Percentiles rank a stretch among this genome's conserved stretches.
These are phyloP conservation scores for Gossypium aridum DNA, from an alignment of 441 rosid species.

Conservation along the genomic window DNA sequence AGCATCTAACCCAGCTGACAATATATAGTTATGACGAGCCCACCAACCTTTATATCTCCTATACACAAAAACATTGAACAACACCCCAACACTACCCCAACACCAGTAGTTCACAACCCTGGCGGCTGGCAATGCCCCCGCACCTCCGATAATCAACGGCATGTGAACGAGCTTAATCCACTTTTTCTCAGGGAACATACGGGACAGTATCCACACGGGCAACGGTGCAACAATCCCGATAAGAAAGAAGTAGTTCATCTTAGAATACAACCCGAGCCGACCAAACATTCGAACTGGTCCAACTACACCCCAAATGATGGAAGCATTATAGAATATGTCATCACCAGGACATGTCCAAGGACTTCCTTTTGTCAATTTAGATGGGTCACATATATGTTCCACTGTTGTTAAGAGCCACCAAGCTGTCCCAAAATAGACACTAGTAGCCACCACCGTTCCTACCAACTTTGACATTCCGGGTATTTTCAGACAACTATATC, in stretches of 20 bases:
- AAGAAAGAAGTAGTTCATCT: slow-evolving; percentile 50
- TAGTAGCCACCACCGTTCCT: slow-evolving; percentile 32
- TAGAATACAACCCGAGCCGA: slow-evolving; percentile 27
- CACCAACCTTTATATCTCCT: slow-evolving; percentile 36
- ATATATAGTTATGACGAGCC: slow-evolving; percentile 41
- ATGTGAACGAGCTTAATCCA: slow-evolving; percentile 34
- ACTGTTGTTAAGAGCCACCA: slow-evolving; percentile 44
- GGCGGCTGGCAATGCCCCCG: slow-evolving; percentile 29
- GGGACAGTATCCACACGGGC: slow-evolving; percentile 28
- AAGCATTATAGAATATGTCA: slow-evolving; percentile 42
- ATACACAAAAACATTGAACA: slow-evolving; percentile 38
- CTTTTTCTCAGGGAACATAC: slow-evolving; percentile 22
- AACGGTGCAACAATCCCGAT: slow-evolving; percentile 30
- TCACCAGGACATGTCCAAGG: slow-evolving; percentile 50
- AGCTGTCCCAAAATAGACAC: slow-evolving; percentile 33
- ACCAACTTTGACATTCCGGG: slow-evolving; percentile 9
- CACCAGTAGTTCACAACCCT: slow-evolving; percentile 33
- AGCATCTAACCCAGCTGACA: slow-evolving; percentile 42
- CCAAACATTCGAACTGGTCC: slow-evolving; percentile 46
- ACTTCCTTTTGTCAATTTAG: slow-evolving; percentile 26
- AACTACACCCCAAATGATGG: slow-evolving; percentile 46
- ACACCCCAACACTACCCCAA: slow-evolving; percentile 32
- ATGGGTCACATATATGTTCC: slow-evolving; percentile 25
- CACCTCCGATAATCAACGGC: slow-evolving; percentile 28
- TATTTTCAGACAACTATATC: background rate